These are phyloP conservation scores for Phanerodontia chrysosporium DNA, from an alignment of 768 basidiomycete species.

Conservation along the genomic window DNA sequence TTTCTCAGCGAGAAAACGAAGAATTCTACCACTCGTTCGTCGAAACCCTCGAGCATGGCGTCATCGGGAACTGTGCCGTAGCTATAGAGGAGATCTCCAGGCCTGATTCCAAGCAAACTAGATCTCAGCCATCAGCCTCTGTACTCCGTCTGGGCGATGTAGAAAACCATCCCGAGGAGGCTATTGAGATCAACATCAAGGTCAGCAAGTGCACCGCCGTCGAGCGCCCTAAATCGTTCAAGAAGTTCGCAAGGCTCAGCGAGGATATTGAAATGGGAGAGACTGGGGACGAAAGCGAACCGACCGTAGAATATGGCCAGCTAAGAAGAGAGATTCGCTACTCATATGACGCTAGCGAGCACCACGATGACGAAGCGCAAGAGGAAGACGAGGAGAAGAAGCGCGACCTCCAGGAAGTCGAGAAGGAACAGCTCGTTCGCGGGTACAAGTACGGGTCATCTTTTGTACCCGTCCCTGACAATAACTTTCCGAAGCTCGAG, in stretches of 20 bases:
- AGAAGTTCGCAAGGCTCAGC: conserved; percentile 56
- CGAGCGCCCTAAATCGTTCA: conserved; percentile 69
- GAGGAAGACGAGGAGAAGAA: conserved; percentile 33
- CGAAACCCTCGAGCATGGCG: conserved; percentile 36
- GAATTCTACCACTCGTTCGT: conserved; percentile 54
- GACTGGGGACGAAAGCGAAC: conserved; percentile 34
- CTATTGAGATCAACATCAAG: conserved; percentile 70
- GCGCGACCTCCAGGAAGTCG: conserved; percentile 37
- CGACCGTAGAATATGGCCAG: conserved; percentile 36
- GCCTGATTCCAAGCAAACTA: conserved; percentile 65
- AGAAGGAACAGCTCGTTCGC: conserved; percentile 73
- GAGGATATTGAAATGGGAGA: conserved; percentile 20
- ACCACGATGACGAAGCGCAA: conserved; percentile 18
- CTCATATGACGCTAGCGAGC: conserved; percentile 36
- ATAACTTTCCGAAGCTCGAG: conserved; percentile 69
- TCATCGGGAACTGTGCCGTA: conserved; percentile 59
- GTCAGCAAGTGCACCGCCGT: conserved; percentile 77
- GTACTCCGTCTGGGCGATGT: conserved; percentile 77
- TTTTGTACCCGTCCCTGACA: conserved; percentile 83
- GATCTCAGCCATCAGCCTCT: conserved; percentile 61
- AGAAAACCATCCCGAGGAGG: conserved; percentile 60
- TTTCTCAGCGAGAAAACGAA: conserved; percentile 68
- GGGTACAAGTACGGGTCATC: conserved; percentile 91
- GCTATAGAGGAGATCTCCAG: conserved; percentile 56
- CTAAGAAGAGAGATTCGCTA: conserved; percentile 50